phyloP scores from a whole-genome alignment of 768 basidiomycete species.

The Leccinum truebloodii region DNA sequence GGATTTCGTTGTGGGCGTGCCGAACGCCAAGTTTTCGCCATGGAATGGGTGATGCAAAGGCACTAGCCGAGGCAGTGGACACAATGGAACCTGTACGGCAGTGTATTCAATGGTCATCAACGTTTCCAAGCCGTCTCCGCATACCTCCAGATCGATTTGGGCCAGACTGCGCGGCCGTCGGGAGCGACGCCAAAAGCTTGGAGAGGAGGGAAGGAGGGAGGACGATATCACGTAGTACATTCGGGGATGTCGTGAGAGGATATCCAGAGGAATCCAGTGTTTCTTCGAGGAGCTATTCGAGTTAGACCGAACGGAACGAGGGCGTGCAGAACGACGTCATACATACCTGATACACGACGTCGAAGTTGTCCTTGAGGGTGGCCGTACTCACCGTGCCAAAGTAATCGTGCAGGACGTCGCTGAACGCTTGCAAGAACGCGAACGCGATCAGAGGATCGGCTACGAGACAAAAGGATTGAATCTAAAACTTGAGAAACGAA shows the following conservation, averaged over 20 bases:
- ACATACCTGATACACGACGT: slow-evolving; percentile 86
- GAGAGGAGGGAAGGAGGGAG: slow-evolving; percentile 85
- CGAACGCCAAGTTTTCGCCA: slow-evolving; percentile 87
- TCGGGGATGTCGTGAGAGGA: slow-evolving; percentile 88
- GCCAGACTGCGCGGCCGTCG: slow-evolving; percentile 26
- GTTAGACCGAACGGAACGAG: neutral
- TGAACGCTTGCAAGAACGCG: slow-evolving; percentile 82
- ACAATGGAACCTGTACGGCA: slow-evolving; percentile 30
- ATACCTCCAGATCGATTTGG: slow-evolving; percentile 33
- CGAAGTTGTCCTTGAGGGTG: slow-evolving; percentile 88
- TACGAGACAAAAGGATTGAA: slow-evolving; percentile 29
- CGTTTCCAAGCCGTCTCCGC: neutral
- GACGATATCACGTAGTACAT: slow-evolving; percentile 90
- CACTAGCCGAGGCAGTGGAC: slow-evolving; percentile 40
- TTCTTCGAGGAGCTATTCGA: slow-evolving; percentile 81
- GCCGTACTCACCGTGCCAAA: slow-evolving; percentile 82
- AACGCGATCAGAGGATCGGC: slow-evolving; percentile 91
- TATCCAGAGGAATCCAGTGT: slow-evolving; percentile 93
- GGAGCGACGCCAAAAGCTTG: slow-evolving; percentile 54
- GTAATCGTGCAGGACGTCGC: slow-evolving; percentile 83
- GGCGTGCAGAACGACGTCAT: slow-evolving; percentile 14
- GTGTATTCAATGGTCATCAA: neutral
- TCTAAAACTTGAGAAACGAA: neutral
- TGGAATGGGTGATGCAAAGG: slow-evolving; percentile 88
- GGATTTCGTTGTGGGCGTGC: slow-evolving; percentile 88